Conservation (phyloP, 2,329 filamentous ascomycete species). For the Proliferodiscus dingleyae region DNA sequence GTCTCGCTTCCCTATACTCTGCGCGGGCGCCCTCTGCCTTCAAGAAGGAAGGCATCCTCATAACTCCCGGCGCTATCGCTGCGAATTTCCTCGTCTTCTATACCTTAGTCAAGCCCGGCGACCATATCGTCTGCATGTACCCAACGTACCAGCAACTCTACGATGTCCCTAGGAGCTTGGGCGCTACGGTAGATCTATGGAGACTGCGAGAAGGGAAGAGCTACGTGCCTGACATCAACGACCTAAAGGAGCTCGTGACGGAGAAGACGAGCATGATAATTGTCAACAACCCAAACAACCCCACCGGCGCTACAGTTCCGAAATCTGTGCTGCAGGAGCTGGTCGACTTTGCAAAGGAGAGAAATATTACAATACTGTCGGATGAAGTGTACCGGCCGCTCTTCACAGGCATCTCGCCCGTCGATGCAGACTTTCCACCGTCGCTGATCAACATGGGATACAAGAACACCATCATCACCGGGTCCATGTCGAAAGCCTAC, state of each 20-base stretch:
- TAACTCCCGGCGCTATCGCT: slow-evolving; percentile 74
- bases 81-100: slow-evolving; percentile 83
- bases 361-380: slow-evolving; percentile 62
- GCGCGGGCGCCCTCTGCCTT: slow-evolving; percentile 44
- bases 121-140: slow-evolving; percentile 83
- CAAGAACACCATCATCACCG: slow-evolving; percentile 64
- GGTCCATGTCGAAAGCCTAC: slow-evolving; percentile 83
- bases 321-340: slow-evolving; percentile 55
- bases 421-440: slow-evolving; percentile 49
- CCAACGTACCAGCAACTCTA: slow-evolving; percentile 87
- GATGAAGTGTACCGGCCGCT: slow-evolving; percentile 84
- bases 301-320: slow-evolving; percentile 67
- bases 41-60: slow-evolving; percentile 60
- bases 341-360: slow-evolving; percentile 56
- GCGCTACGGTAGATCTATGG: slow-evolving; percentile 76
- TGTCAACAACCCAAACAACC: slow-evolving; percentile 76
- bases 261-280: slow-evolving; percentile 68
- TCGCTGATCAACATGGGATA: slow-evolving; percentile 68
- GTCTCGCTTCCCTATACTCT: slow-evolving; percentile 62
- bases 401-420: slow-evolving; percentile 52
- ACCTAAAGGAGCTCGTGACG: slow-evolving; percentile 60
- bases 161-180: slow-evolving; percentile 65
- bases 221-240: slow-evolving; percentile 62
- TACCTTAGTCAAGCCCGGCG: slow-evolving; percentile 63
- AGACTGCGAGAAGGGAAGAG: slow-evolving; percentile 57